phyloP scores from a whole-genome alignment of 139 green algal genomes.

The Chlamydomonas sphaeroides region DNA sequence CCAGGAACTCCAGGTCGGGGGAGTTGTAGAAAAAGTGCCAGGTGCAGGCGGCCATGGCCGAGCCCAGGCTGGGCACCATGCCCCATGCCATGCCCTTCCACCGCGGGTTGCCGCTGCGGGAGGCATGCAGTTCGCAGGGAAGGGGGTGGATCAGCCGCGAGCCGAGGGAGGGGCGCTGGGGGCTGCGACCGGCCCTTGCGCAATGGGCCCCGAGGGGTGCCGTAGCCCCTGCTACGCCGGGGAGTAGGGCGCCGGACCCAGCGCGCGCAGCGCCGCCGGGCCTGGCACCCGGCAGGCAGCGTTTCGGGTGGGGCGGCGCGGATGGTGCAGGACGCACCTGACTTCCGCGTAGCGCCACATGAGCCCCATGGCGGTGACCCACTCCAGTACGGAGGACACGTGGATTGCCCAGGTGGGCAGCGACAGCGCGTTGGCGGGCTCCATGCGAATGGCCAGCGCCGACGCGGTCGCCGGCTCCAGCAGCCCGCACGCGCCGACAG shows the following conservation, averaged over 20 bases:
- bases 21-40: constrained; percentile 96
- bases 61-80: constrained; percentile 89
- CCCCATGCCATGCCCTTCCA: constrained; percentile 94
- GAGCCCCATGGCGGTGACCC: constrained; percentile 86
- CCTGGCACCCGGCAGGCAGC: too few relatives aligned
- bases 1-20: constrained; percentile 78
- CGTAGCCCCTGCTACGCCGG: too few relatives aligned
- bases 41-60: constrained; percentile 88
- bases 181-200: too few relatives aligned
- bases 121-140: too few relatives aligned
- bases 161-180: too few relatives aligned
- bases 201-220: too few relatives aligned
- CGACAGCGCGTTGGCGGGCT: constrained; percentile 95
- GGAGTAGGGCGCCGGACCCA: too few relatives aligned
- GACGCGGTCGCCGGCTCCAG: background rate
- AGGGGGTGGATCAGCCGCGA: too few relatives aligned
- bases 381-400: constrained; percentile 72
- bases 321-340: too few relatives aligned
- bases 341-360: constrained; percentile 92
- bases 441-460: constrained; percentile 48
- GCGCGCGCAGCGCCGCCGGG: too few relatives aligned
- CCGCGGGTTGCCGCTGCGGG: constrained; percentile 67
- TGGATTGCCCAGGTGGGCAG: constrained; percentile 99
- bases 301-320: too few relatives aligned
- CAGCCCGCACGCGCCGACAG: background rate